phyloP scores from a whole-genome alignment of 2,329 filamentous ascomycete genomes.

The Alternaria brassicicola region DNA sequence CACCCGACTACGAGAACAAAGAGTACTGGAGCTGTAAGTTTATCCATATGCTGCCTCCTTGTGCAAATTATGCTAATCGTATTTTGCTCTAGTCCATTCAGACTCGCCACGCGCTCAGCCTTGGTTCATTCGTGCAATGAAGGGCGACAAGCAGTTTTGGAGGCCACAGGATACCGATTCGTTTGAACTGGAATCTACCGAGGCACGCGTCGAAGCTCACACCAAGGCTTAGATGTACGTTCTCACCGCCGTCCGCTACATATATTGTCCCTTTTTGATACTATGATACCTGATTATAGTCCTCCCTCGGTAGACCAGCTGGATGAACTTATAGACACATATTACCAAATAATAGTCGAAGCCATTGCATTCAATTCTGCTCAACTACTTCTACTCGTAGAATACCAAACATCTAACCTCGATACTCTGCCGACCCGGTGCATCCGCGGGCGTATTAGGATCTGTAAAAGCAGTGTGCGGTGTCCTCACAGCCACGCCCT shows the following conservation, averaged over 20 bases:
- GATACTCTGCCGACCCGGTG: conserved; percentile 64
- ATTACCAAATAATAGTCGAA: background rate
- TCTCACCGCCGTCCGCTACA: background rate
- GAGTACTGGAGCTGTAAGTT: conserved; percentile 40
- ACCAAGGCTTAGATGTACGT: conserved; percentile 6
- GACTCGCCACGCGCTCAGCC: conserved; percentile 33
- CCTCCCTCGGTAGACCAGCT: background rate
- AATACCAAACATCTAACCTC: conserved; percentile 69
- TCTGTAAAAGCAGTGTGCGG: conserved; percentile 72
- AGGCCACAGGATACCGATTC: conserved; percentile 24
- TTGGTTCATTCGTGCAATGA: conserved; percentile 34
- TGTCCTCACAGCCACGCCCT: conserved; percentile 52
- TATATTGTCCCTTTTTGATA: background rate
- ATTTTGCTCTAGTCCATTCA: conserved; percentile 17
- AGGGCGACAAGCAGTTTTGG: conserved; percentile 35
- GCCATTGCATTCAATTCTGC: no score
- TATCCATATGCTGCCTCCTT: background rate
- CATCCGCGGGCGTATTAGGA: conserved; percentile 58
- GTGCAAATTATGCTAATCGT: conserved; percentile 6
- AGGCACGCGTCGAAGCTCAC: conserved; percentile 1
- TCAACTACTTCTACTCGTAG: conserved; percentile 54
- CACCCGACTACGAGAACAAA: conserved; percentile 37
- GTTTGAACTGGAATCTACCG: conserved; percentile 31
- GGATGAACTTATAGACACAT: background rate
- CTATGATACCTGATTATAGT: background rate